Conservation (phyloP, 2,329 filamentous ascomycete genomes). For the Fusarium sp. region DNA sequence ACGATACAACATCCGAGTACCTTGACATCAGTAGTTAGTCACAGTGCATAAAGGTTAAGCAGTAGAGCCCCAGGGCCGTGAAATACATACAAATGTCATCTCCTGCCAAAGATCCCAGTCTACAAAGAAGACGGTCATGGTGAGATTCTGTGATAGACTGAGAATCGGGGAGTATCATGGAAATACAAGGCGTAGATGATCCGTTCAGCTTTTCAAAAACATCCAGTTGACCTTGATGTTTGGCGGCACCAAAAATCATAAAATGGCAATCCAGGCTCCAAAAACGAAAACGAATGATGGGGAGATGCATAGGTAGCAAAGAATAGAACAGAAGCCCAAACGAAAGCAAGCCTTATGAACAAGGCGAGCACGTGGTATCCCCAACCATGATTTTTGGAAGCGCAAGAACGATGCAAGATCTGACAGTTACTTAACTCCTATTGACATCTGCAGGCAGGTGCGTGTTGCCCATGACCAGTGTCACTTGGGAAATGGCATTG, state of each 20-base stretch:
- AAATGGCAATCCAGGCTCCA: conserved; percentile 30
- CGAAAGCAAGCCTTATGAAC: conserved; percentile 2
- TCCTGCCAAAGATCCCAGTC: conserved; percentile 87
- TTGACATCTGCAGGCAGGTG: conserved; percentile 17
- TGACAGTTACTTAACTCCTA: conserved; percentile 2
- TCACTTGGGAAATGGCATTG: conserved; percentile 5
- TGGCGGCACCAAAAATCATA: conserved; percentile 31
- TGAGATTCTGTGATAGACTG: conserved; percentile 13
- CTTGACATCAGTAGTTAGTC: conserved; percentile 53
- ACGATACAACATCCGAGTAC: conserved; percentile 76
- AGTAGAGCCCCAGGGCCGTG: background rate
- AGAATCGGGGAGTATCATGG: background rate
- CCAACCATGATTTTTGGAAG: background rate
- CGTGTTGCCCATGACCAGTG: conserved; percentile 5
- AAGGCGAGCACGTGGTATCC: conserved; percentile 7
- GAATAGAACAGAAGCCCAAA: background rate
- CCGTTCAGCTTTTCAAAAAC: conserved; percentile 21
- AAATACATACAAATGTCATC: conserved; percentile 80
- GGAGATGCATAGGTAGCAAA: conserved; percentile 7
- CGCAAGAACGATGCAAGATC: conserved; percentile 5
- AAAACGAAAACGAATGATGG: conserved; percentile 25
- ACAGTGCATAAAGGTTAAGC: too few species aligned
- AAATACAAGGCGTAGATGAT: conserved; percentile 4
- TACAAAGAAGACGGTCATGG: conserved; percentile 64
- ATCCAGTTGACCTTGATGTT: conserved; percentile 10